These are phyloP conservation scores for Psilocybe sp. DNA, from an alignment of 768 basidiomycete genomes.

Conservation along the genomic window DNA sequence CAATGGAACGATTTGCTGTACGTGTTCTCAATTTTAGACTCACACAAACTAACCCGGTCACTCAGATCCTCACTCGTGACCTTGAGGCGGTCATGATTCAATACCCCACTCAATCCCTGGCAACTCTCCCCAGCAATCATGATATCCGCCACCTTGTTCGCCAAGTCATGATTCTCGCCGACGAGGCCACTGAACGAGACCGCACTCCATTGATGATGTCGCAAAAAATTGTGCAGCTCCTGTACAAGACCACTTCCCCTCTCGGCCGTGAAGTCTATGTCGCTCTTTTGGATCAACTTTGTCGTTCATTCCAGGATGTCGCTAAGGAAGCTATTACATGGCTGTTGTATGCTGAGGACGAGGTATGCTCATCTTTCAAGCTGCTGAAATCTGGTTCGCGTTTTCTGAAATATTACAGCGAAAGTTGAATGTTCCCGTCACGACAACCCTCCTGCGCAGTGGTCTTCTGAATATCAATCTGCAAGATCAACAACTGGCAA, in stretches of 20 bases:
- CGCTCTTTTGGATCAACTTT: conserved; percentile 83
- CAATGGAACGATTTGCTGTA: conserved; percentile 86
- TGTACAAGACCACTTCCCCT: conserved; percentile 86
- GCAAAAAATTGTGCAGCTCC: conserved; percentile 92
- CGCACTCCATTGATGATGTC: conserved; percentile 90
- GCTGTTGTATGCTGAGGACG: conserved; percentile 95
- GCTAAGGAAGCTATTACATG: conserved; percentile 96
- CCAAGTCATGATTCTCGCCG: conserved; percentile 80
- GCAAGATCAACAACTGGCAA: conserved; percentile 89
- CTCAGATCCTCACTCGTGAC: conserved; percentile 51
- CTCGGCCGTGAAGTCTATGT: conserved; percentile 94
- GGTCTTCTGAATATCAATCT: conserved; percentile 74
- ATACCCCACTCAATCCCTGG: conserved; percentile 67
- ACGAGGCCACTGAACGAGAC: conserved; percentile 73
- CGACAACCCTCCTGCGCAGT: conserved; percentile 81
- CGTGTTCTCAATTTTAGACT: conserved; percentile 20
- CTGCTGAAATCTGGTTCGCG: conserved; percentile 7
- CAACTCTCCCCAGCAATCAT: conserved; percentile 74
- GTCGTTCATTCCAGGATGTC: conserved; percentile 86
- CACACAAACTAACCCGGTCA: conserved; percentile 6
- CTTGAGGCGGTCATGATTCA: conserved; percentile 79
- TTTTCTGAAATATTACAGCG: conserved; percentile 47
- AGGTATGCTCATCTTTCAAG: conserved; percentile 47
- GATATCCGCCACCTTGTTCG: conserved; percentile 84
- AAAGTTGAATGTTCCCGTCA: conserved; percentile 94